phyloP scores from a whole-genome alignment of 768 basidiomycete species.

The Tricholoma flavovirens region DNA sequence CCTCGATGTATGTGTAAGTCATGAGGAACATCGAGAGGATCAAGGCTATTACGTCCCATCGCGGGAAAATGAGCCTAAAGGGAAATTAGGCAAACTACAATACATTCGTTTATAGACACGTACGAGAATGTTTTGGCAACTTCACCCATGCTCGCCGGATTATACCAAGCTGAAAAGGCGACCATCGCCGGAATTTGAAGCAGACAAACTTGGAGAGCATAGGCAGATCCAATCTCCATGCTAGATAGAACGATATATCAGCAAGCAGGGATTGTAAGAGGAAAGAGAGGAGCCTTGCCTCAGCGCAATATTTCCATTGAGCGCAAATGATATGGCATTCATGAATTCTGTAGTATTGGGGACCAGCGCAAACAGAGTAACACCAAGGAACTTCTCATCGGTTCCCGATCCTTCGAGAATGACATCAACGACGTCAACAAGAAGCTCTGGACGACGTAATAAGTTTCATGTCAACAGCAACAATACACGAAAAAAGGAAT shows the following conservation, averaged over 20 bases:
- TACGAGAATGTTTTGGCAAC: constrained; percentile 91
- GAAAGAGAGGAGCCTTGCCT: constrained; percentile 44
- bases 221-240: constrained; percentile 99
- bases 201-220: constrained; percentile 96
- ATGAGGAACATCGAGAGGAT: constrained; percentile 95
- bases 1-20: constrained; percentile 98
- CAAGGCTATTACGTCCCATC: constrained; percentile 95
- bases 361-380: constrained; percentile 94
- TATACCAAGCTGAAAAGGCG: constrained; percentile 95
- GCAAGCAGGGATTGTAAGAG: not conserved
- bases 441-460: constrained; percentile 57
- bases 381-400: constrained; percentile 95
- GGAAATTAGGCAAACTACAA: not conserved
- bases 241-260: constrained; percentile 34
- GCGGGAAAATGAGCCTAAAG: constrained; percentile 87
- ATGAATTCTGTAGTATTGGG: constrained; percentile 99
- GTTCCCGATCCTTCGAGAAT: constrained; percentile 87
- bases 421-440: constrained; percentile 94
- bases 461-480: not conserved
- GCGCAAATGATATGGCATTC: constrained; percentile 97
- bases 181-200: constrained; percentile 99
- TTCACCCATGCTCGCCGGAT: constrained; percentile 79
- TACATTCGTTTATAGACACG: constrained; percentile 26
- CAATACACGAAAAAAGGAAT: constrained; percentile 21
- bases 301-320: constrained; percentile 94